Evolutionary conservation across 2,329 filamentous ascomycete genomes (phyloP).

Genomic region (Triangularia verruculosa): DNA sequence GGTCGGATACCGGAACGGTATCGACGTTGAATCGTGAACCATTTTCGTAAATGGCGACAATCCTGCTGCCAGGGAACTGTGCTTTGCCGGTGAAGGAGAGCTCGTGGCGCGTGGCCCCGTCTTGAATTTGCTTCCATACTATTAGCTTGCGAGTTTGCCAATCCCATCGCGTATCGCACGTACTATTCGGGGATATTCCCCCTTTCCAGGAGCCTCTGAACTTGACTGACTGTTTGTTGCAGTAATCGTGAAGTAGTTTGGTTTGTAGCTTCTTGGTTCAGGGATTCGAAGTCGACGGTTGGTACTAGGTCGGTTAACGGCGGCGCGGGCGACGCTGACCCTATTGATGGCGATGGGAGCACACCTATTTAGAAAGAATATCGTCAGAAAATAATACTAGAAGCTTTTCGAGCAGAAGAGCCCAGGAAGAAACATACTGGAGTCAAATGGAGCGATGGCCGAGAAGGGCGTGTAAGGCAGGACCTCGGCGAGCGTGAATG

Average conservation of each 20-base stretch:
- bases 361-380: conserved; percentile 48
- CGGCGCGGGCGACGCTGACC: conserved; percentile 52
- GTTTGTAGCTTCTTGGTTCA: conserved; percentile 68
- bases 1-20: conserved; percentile 41
- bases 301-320: conserved; percentile 51
- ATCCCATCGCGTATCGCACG: conserved; percentile 25
- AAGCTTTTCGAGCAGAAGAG: conserved; percentile 3
- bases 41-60: conserved; percentile 51
- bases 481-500: conserved; percentile 69
- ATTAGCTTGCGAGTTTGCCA: conserved; percentile 28
- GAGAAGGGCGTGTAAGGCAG: conserved; percentile 80
- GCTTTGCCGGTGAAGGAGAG: conserved; percentile 25
- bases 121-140: conserved; percentile 54
- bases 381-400: conserved; percentile 8
- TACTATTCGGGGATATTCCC: conserved; percentile 70
- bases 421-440: conserved; percentile 50
- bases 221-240: conserved; percentile 68
- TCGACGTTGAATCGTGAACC: conserved; percentile 44
- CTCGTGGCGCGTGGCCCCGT: conserved; percentile 39
- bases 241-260: conserved; percentile 61
- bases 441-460: conserved; percentile 74
- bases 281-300: conserved; percentile 56
- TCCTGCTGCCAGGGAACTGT: conserved; percentile 36
- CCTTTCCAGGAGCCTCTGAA: conserved; percentile 70
- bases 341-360: conserved; percentile 62